Evolutionary conservation across 192 early-diverging fungal species (phyloP).

Genomic region (Rhizoclosmatium globosum): DNA sequence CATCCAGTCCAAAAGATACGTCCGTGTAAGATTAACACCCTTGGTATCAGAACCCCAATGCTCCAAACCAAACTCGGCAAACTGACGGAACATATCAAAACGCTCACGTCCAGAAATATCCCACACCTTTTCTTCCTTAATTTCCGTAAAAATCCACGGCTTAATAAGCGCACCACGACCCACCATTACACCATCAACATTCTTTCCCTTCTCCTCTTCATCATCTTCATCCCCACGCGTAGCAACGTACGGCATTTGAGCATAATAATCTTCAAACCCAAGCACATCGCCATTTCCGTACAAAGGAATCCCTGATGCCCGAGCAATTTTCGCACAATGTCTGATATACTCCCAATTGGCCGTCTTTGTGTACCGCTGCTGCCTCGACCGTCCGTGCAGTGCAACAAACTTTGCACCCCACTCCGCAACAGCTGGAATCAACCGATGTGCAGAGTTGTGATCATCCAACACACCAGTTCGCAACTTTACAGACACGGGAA

Average conservation of each 20-base stretch:
- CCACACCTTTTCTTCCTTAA: slow-evolving; percentile 84
- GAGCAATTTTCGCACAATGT: slow-evolving; percentile 51
- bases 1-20: slow-evolving; percentile 65
- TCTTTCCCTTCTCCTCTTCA: slow-evolving; percentile 24
- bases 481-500: slow-evolving; percentile 91
- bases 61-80: slow-evolving; percentile 87
- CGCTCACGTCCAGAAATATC: slow-evolving; percentile 92
- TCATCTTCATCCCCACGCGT: not conserved
- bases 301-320: slow-evolving; percentile 45
- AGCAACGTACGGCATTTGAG: slow-evolving; percentile 50
- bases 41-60: slow-evolving; percentile 93
- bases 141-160: slow-evolving; percentile 98
- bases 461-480: slow-evolving; percentile 77
- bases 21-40: slow-evolving; percentile 85
- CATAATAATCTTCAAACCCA: slow-evolving; percentile 84
- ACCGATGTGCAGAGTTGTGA: slow-evolving; percentile 71
- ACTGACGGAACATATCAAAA: slow-evolving; percentile 87
- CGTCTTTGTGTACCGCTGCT: slow-evolving; percentile 88
- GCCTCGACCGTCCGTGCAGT: slow-evolving; percentile 89
- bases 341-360: slow-evolving; percentile 95
- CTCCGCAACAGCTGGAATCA: slow-evolving; percentile 73
- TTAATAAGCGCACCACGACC: slow-evolving; percentile 93
- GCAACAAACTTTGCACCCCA: slow-evolving; percentile 74
- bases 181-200: slow-evolving; percentile 90
- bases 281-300: slow-evolving; percentile 80